Evolutionary conservation across 768 basidiomycete species (phyloP), one percentile per base, ranked within the genome.

Genomic region (Kwoniella newhampshirensis): DNA sequence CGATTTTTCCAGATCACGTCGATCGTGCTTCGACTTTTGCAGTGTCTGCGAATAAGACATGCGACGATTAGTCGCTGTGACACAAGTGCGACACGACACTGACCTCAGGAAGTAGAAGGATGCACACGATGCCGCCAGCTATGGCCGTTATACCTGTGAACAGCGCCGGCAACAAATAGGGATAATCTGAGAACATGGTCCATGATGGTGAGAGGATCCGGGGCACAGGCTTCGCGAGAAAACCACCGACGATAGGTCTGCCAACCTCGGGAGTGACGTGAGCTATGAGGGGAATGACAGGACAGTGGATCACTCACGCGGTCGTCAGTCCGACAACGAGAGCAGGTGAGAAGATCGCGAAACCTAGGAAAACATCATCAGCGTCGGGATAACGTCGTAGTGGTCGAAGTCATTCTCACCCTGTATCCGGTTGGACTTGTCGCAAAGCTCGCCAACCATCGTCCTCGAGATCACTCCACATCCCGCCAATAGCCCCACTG

Each of bases 401-500:
- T 4, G 20, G 3, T 30, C 30, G 17, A 21, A 18, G 43, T n/a
- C n/a, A n/a, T n/a, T n/a, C 64, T 41, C 43, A 67, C 68, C 68
- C 48, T 64, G 54, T 18, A 70, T 56, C 13, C 65, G 37, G 40
- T 70, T 65, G 11, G 63, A 50, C 41, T 57, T 58, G 47, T 70
- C 66, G 30, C 68, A 70, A 27, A 70, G 20, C 52, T 70, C 68
- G 1, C 60, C 60, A 3, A 63, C 47, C 68, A 70, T 70, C 18
- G 68, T 70, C 30, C 68, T 43, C 4, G 63, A 58, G 26, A 70
- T 39, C 2, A 70, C 68, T 1, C 66, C 68, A 17, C 60, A 62
- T n/a, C 66, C 68, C 13, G 66, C 68, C 27, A 70, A 54, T 4
- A 65, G 43, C 8, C 68, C 68, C 23, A 70, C 66, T 67, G 30